Evolutionary conservation across 805 yeast genomes (phyloP).

Genomic region (Starmerella asiatica): DNA sequence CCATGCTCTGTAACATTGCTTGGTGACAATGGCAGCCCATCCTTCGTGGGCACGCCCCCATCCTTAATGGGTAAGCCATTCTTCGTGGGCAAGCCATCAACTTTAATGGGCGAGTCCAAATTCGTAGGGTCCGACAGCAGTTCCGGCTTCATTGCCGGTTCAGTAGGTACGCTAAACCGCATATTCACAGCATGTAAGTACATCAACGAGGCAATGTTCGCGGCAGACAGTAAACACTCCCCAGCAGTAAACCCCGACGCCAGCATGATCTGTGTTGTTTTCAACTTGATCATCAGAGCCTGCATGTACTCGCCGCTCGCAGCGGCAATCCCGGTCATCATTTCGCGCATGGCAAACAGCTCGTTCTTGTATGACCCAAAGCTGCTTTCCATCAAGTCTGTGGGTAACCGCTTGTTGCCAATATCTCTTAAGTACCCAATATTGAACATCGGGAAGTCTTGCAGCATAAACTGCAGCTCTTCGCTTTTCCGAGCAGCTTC

Average conservation of each 20-base stretch:
- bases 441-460: constrained; percentile 11
- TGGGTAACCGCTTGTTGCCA: constrained; percentile 8
- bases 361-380: constrained; percentile 49
- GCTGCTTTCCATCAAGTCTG: constrained; percentile 5
- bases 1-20: neutral
- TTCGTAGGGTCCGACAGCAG: neutral
- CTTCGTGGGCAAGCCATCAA: neutral
- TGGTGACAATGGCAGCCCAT: neutral
- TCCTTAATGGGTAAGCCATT: neutral
- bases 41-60: neutral
- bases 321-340: constrained; percentile 57
- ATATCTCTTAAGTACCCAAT: constrained; percentile 15
- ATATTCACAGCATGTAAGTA: constrained; percentile 37
- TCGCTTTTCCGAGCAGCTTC: constrained; percentile 35
- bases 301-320: constrained; percentile 52
- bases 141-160: neutral
- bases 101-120: neutral
- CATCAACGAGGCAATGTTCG: constrained; percentile 55
- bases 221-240: constrained; percentile 49
- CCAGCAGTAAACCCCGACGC: constrained; percentile 53
- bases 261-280: constrained; percentile 62
- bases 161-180: constrained; percentile 6
- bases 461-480: constrained; percentile 20
- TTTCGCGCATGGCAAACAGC: constrained; percentile 61
- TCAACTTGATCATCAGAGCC: constrained; percentile 47